Base-by-base conservation (phyloP, 2,329 filamentous ascomycete genomes). In the Daldinia sp. region DNA sequence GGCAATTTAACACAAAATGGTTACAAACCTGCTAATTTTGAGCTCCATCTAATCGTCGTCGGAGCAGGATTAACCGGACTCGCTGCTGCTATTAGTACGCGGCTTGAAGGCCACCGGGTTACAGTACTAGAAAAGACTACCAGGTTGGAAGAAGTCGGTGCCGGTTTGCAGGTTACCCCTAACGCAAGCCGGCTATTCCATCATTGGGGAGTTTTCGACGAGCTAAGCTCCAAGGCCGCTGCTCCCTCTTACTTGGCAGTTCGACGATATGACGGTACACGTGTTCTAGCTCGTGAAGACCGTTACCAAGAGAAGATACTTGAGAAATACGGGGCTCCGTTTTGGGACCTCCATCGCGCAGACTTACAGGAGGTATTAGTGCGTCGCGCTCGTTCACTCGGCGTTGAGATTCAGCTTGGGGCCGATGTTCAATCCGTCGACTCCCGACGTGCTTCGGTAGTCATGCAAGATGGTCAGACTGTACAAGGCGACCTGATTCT, bases 261-360 rank as follows among this genome's bases (percentile, higher is more conserved):
- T n/a, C 55, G 68, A 29, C 45, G 66, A 53, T 70, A 68, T 27
- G 63, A 45, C 5, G 39, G 39, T 13, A 45, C 39, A 2, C 39
- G 39, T 4, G n/a, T 45, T 13, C 13, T 45, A 67, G 57, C 61
- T 5, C 58, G 50, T 17, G 66, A 70, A 19, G 61, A 63, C n/a
- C 13, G 50, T 23, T 67, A 62, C 32, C 66, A 68, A 19, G 53
- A 67, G 47, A 63, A 64, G 30, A 64, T 70, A 34, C 51, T 63
- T 3, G 49, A 67, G 13, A 51, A 54, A 19, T 68, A 67, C 11
- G 59, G 48, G 5, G 63, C 66, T 23, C 81, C 81, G 0, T 81
- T 82, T 63, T 78, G 80, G 67, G 79, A 82, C 53, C 74, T 83
- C n/a, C 82, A 84, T 71, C 78, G 82, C 19, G 81, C 62, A 19